phyloP scores from a whole-genome alignment of 2,329 filamentous ascomycete species.

The Capronia americana region DNA sequence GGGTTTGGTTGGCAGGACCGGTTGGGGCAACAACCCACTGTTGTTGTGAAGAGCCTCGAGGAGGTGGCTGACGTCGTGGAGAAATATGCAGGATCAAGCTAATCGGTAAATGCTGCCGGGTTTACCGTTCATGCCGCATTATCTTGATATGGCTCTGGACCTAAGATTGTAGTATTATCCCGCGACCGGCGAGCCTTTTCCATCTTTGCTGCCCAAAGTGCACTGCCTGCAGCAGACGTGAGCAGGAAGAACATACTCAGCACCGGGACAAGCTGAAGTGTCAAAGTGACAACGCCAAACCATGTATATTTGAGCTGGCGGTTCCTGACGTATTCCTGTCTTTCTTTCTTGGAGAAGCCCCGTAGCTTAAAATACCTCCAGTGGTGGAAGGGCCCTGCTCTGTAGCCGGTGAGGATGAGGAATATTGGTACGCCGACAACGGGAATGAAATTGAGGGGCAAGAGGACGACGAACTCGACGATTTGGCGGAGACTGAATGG shows the following conservation, averaged over 20 bases:
- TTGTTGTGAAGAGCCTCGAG: slow-evolving; percentile 63
- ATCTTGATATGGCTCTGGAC: slow-evolving; percentile 48
- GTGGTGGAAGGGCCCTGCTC: slow-evolving; percentile 86
- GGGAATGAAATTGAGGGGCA: slow-evolving; percentile 87
- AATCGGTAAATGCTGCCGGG: not conserved
- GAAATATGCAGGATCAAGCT: slow-evolving; percentile 24
- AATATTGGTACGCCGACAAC: slow-evolving; percentile 84
- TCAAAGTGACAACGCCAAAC: slow-evolving; percentile 86
- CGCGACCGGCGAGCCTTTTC: slow-evolving; percentile 63
- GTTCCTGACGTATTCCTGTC: slow-evolving; percentile 70
- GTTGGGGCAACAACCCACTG: slow-evolving; percentile 61
- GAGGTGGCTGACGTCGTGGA: slow-evolving; percentile 58
- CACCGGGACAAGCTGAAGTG: slow-evolving; percentile 85
- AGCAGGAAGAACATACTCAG: slow-evolving; percentile 94
- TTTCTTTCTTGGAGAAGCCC: slow-evolving; percentile 74
- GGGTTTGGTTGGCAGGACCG: slow-evolving; percentile 70
- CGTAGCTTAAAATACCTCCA: slow-evolving; percentile 87
- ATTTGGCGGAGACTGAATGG: slow-evolving; percentile 94
- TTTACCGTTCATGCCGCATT: slow-evolving; percentile 41
- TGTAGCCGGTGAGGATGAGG: slow-evolving; percentile 83
- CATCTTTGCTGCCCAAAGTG: slow-evolving; percentile 81
- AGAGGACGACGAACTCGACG: slow-evolving; percentile 76
- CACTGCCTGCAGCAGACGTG: slow-evolving; percentile 82
- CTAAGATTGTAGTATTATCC: slow-evolving; percentile 38
- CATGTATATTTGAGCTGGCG: slow-evolving; percentile 85